Evolutionary conservation across 768 basidiomycete species (phyloP).

Genomic region (Amanita molliuscula): DNA sequence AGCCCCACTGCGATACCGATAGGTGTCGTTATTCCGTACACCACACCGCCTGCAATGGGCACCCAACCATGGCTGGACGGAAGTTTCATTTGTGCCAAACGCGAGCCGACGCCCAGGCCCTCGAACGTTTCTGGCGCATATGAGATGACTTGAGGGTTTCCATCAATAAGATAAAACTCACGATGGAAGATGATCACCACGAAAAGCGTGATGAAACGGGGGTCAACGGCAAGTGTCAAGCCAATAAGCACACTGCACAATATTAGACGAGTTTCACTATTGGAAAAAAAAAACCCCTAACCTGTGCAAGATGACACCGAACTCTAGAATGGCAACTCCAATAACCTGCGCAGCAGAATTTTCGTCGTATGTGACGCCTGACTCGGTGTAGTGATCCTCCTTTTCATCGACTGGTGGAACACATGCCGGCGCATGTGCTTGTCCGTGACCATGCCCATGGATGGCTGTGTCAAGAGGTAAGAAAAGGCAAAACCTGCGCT

Average conservation of each 20-base stretch:
- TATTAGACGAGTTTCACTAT: constrained; percentile 1
- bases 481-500: background rate
- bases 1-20: constrained; percentile 83
- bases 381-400: constrained; percentile 8
- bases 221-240: constrained; percentile 84
- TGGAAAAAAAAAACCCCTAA: constrained; percentile 15
- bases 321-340: constrained; percentile 87
- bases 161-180: constrained; percentile 28
- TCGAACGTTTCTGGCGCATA: constrained; percentile 72
- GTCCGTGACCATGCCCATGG: constrained; percentile 21
- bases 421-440: constrained; percentile 46
- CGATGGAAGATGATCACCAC: constrained; percentile 89
- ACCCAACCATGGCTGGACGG: constrained; percentile 43
- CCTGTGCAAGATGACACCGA: constrained; percentile 87
- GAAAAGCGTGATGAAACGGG: constrained; percentile 76
- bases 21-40: constrained; percentile 77
- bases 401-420: constrained; percentile 42
- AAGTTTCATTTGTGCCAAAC: constrained; percentile 68
- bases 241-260: constrained; percentile 66
- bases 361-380: constrained; percentile 23
- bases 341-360: constrained; percentile 59
- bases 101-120: constrained; percentile 86
- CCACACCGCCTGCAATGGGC: constrained; percentile 45
- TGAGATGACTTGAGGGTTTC: background rate
- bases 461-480: background rate